Evolutionary conservation across 2,329 filamentous ascomycete genomes (phyloP), one percentile per base, ranked within the genome.

Genomic region (Cladosporium sp.): DNA sequence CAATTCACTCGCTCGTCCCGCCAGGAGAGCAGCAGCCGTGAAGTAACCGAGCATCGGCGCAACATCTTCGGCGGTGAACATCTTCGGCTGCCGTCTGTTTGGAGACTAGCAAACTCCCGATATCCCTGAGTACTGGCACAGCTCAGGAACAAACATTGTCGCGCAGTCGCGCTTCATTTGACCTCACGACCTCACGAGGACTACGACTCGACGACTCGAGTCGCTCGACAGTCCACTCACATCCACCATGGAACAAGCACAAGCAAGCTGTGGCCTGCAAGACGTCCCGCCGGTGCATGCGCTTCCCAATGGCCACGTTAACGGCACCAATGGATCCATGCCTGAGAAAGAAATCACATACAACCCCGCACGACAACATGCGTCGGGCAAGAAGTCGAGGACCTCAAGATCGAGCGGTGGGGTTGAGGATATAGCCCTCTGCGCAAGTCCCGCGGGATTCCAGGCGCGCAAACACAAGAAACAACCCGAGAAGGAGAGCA

Each of bases 401-500:
- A 56, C 14, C 18, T 18, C 39, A 28, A 58, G 16, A 21, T n/a
- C 26, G 25, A 30, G 43, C 6, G 51, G 64, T 66, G 66, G 60
- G 65, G 39, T 69, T 48, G 53, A 51, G 65, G 67, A 73, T 59
- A 56, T 73, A 56, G 65, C 70, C n/a, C 61, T 73, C 14, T 72
- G 71, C 63, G 71, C 70, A 57, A 71, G 69, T 62, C 67, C 68
- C 21, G 69, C 62, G 4, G 62, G 56, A 3, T 63, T 58, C 28
- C 14, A 34, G 43, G 56, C 49, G 11, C 30, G n/a, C 49, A 64
- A 58, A 30, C 28, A 49, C n/a, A 60, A 67, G 18, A 67, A 60
- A 48, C 67, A 66, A 25, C n/a, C 39, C n/a, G 65, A 72, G 62
- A 67, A 75, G 32, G 73, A 78, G 60, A 76, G 72, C 63, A 70